A percentile compares a stretch with the other conserved stretches of the same genome.
These are phyloP conservation scores for Monilinia laxa DNA, from an alignment of 2,329 filamentous ascomycete species.

Conservation along the genomic window DNA sequence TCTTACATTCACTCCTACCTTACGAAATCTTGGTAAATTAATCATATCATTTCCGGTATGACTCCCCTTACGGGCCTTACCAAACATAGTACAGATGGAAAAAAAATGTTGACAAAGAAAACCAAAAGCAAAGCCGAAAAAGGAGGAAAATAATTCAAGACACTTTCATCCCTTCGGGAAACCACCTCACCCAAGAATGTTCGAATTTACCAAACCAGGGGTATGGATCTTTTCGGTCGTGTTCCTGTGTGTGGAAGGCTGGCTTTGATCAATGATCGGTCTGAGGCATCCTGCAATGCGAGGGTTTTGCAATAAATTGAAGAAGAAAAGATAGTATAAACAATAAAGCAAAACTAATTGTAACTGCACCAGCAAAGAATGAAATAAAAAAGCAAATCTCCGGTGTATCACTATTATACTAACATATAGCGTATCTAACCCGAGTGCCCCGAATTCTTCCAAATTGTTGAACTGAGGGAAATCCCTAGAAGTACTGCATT, in stretches of 20 bases:
- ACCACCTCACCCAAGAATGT: constrained; percentile 29
- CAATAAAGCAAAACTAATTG: constrained; percentile 13
- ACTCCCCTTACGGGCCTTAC: constrained; percentile 10
- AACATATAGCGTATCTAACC: constrained; percentile 10
- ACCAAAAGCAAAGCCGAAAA: constrained; percentile 6
- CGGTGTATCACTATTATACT: constrained; percentile 8
- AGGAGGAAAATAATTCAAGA: constrained; percentile 27
- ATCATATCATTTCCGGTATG: constrained; percentile 23
- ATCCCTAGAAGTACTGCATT: constrained; percentile 15
- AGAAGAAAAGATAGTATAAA: background rate
- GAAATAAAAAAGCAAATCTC: constrained; percentile 8
- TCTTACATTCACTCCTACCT: constrained; percentile 19
- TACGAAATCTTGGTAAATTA: constrained; percentile 18
- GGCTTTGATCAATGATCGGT: constrained; percentile 18
- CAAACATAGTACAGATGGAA: constrained; percentile 12
- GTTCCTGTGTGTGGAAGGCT: constrained; percentile 7
- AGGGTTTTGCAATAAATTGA: constrained; percentile 11
- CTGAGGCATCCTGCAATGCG: constrained; percentile 1
- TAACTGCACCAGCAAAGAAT: background rate
- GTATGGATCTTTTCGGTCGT: constrained; percentile 15
- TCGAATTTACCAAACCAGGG: constrained; percentile 16
- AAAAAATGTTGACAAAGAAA: constrained; percentile 14
- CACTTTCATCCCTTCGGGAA: constrained; percentile 33
- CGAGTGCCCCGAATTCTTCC: constrained; percentile 21
- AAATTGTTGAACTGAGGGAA: constrained; percentile 13